These are phyloP conservation scores for Boletus vermiculosoides DNA, from an alignment of 768 basidiomycete species.

Conservation along the genomic window DNA sequence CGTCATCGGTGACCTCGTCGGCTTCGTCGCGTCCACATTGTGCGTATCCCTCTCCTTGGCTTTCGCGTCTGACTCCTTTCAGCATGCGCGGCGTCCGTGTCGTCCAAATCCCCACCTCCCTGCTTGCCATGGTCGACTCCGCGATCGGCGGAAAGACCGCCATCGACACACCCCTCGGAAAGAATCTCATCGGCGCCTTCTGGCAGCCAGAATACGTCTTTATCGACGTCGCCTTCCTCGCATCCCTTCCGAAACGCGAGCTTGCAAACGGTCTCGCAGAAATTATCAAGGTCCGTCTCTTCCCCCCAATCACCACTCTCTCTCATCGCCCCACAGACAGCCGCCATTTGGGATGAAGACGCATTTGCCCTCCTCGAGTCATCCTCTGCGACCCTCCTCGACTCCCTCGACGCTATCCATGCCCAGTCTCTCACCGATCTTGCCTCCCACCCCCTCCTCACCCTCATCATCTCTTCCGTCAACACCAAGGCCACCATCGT, in stretches of 20 bases:
- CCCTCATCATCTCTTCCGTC: slow-evolving; percentile 89
- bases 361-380: slow-evolving; percentile 91
- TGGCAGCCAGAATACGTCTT: slow-evolving; percentile 98
- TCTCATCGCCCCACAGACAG: slow-evolving; percentile 59
- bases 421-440: slow-evolving; percentile 61
- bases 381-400: slow-evolving; percentile 77
- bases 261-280: slow-evolving; percentile 99
- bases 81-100: slow-evolving; percentile 98
- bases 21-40: slow-evolving; percentile 97
- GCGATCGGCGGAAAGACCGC: slow-evolving; percentile 98
- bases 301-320: neutral
- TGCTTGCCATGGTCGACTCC: slow-evolving; percentile 98
- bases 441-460: slow-evolving; percentile 83
- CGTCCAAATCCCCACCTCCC: slow-evolving; percentile 93
- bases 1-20: slow-evolving; percentile 94
- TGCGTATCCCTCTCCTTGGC: slow-evolving; percentile 37
- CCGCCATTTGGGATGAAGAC: slow-evolving; percentile 95
- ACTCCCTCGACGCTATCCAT: slow-evolving; percentile 65
- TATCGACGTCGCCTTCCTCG: slow-evolving; percentile 94
- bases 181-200: slow-evolving; percentile 98
- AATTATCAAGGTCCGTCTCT: slow-evolving; percentile 78
- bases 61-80: slow-evolving; percentile 3
- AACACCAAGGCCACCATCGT: slow-evolving; percentile 97
- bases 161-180: slow-evolving; percentile 97
- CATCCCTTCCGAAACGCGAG: slow-evolving; percentile 87